Percentiles rank a stretch among this genome's conserved stretches.
Evolutionary conservation across 345 rosid genomes (phyloP).

Genomic region (Salix caprea): DNA sequence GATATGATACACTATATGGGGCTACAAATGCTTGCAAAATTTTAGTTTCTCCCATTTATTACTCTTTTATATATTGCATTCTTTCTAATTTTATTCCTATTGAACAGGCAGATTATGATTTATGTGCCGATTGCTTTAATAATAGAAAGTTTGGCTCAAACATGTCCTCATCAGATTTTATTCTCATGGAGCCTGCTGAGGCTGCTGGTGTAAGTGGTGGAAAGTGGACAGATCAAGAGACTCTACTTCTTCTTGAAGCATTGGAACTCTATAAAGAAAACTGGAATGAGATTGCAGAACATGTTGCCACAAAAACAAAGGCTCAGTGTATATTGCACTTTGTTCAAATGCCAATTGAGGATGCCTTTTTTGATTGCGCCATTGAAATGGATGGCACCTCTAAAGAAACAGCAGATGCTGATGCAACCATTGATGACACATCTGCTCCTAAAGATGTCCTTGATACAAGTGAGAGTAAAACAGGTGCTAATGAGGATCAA

Average conservation of each 20-base stretch:
- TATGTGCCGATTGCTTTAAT: slow-evolving; percentile 87
- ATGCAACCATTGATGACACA: slow-evolving; percentile 31
- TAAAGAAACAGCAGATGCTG: slow-evolving; percentile 46
- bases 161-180: slow-evolving; percentile 92
- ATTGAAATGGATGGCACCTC: slow-evolving; percentile 37
- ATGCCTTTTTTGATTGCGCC: slow-evolving; percentile 55
- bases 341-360: slow-evolving; percentile 97
- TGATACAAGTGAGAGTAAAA: slow-evolving; percentile 50
- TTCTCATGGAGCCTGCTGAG: slow-evolving; percentile 96
- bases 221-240: slow-evolving; percentile 99
- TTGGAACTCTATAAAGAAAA: slow-evolving; percentile 91
- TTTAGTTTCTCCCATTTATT: not conserved
- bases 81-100: slow-evolving; percentile 27
- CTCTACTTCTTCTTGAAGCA: slow-evolving; percentile 96
- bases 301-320: slow-evolving; percentile 96
- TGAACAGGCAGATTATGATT: slow-evolving; percentile 99
- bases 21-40: not conserved
- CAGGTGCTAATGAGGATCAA: slow-evolving; percentile 41
- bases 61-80: slow-evolving; percentile 7
- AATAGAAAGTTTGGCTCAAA: slow-evolving; percentile 80
- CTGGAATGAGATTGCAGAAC: slow-evolving; percentile 99
- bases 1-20: not conserved
- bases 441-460: slow-evolving; percentile 43
- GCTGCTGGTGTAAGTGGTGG: slow-evolving; percentile 74
- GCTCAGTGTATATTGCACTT: slow-evolving; percentile 98